Percentiles rank a stretch among this genome's conserved stretches.
These are phyloP conservation scores for Annulohypoxylon maeteangense DNA, from an alignment of 495 filamentous ascomycete genomes.

Conservation along the genomic window DNA sequence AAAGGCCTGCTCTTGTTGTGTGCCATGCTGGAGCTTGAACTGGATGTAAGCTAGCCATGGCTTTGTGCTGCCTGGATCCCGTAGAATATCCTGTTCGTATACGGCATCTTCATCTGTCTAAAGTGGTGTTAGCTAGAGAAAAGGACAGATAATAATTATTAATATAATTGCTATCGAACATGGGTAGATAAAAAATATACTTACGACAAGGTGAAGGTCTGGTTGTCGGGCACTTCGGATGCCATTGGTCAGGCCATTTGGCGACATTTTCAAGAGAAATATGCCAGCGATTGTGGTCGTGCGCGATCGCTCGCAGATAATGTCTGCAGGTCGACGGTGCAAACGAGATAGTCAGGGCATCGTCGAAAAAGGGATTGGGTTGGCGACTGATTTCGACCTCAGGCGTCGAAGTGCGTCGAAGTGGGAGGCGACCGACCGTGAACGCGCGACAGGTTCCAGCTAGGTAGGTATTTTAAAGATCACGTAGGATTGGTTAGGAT, in stretches of 20 bases:
- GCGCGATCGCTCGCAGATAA: conserved; percentile 46
- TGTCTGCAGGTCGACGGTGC: conserved; percentile 42
- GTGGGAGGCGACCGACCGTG: not conserved
- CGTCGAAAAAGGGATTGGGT: conserved; percentile 19
- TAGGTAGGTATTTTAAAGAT: conserved; percentile 17
- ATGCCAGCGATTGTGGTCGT: conserved; percentile 34
- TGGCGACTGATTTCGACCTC: conserved; percentile 23
- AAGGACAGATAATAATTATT: not conserved
- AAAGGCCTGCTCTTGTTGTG: conserved; percentile 89
- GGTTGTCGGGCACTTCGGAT: conserved; percentile 48
- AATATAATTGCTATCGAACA: not conserved
- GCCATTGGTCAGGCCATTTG: conserved; percentile 47
- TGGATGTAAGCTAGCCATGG: conserved; percentile 97
- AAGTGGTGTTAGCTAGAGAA: conserved; percentile 11
- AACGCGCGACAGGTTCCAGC: conserved; percentile 23
- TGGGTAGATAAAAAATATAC: conserved; percentile 44
- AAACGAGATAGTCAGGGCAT: conserved; percentile 40
- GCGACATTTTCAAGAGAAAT: conserved; percentile 41
- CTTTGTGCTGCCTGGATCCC: conserved; percentile 86
- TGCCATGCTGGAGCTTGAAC: conserved; percentile 89
- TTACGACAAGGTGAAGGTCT: conserved; percentile 82
- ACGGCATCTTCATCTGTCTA: conserved; percentile 88
- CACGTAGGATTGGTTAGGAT: conserved; percentile 29
- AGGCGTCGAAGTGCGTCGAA: conserved; percentile 18
- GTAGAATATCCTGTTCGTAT: conserved; percentile 95